phyloP scores from a whole-genome alignment of 768 basidiomycete genomes.

The Pulveroboletus sp. region DNA sequence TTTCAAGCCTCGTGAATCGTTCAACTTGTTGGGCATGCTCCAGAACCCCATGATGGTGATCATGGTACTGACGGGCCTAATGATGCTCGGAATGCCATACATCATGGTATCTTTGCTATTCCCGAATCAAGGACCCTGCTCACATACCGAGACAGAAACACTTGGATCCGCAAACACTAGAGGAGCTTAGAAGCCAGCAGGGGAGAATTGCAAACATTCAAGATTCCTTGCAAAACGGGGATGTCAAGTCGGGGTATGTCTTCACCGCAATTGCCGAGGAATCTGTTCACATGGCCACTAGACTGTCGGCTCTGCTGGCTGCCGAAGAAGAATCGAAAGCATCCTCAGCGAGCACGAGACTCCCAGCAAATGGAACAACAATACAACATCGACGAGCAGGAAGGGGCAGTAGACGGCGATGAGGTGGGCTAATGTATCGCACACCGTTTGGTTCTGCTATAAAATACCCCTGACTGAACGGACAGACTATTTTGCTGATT shows the following conservation, averaged over 20 bases:
- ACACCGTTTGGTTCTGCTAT: slow-evolving; percentile 2
- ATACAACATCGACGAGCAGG: slow-evolving; percentile 34
- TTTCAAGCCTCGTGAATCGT: slow-evolving; percentile 68
- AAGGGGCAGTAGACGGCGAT: slow-evolving; percentile 35
- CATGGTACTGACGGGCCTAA: slow-evolving; percentile 61
- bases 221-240: slow-evolving; percentile 55
- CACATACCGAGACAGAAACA: slow-evolving; percentile 52
- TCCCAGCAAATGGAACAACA: slow-evolving; percentile 19
- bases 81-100: slow-evolving; percentile 75
- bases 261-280: slow-evolving; percentile 4
- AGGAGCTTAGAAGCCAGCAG: slow-evolving; percentile 63
- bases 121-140: neutral
- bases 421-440: slow-evolving; percentile 2
- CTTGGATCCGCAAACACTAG: slow-evolving; percentile 66
- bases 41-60: slow-evolving; percentile 84
- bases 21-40: slow-evolving; percentile 74
- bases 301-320: slow-evolving; percentile 45
- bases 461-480: slow-evolving; percentile 3
- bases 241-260: slow-evolving; percentile 55
- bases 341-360: slow-evolving; percentile 17
- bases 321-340: slow-evolving; percentile 38
- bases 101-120: slow-evolving; percentile 51
- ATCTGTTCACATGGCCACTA: slow-evolving; percentile 19
- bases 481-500: neutral
- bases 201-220: slow-evolving; percentile 55